Evolutionary conservation across 768 basidiomycete genomes (phyloP).

Genomic region (Russula abietina): DNA sequence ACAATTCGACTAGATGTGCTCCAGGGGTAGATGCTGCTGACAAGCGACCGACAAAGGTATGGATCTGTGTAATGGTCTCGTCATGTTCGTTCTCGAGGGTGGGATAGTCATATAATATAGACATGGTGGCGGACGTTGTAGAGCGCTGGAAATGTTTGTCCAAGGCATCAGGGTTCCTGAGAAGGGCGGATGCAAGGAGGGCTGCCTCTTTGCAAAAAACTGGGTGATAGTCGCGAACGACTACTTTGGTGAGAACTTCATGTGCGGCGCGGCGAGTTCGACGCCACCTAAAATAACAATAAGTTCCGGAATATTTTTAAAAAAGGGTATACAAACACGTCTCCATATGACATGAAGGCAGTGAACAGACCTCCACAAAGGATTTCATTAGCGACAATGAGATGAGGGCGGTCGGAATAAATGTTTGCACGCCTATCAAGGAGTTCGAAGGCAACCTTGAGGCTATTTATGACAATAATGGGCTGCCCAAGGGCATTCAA

Average conservation of each 20-base stretch:
- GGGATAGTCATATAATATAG: conserved; percentile 10
- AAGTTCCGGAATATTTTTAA: background rate
- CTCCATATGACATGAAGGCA: conserved; percentile 26
- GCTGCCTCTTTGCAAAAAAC: conserved; percentile 5
- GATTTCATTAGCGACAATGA: conserved; percentile 32
- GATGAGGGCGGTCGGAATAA: conserved; percentile 29
- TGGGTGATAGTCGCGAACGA: conserved; percentile 1
- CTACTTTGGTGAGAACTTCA: conserved; percentile 6
- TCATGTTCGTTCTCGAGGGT: conserved; percentile 12
- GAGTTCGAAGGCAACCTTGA: conserved; percentile 33
- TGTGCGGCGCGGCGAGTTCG: conserved; percentile 15
- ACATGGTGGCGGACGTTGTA: conserved; percentile 4
- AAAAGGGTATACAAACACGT: conserved; percentile 21
- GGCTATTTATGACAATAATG: conserved; percentile 32
- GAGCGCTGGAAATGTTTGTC: conserved; percentile 2
- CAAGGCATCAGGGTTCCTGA: background rate
- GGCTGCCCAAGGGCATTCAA: conserved; percentile 13
- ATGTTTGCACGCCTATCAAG: conserved; percentile 33
- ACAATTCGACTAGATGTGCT: conserved; percentile 24
- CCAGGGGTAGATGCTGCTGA: conserved; percentile 19
- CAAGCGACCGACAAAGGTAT: background rate
- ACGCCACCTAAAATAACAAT: conserved; percentile 10
- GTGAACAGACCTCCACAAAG: conserved; percentile 32
- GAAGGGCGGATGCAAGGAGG: background rate
- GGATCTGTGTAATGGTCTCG: background rate